Percentiles rank a stretch among this genome's conserved stretches.
phyloP scores from a whole-genome alignment of 345 rosid genomes.

The Lagerstroemia speciosa region DNA sequence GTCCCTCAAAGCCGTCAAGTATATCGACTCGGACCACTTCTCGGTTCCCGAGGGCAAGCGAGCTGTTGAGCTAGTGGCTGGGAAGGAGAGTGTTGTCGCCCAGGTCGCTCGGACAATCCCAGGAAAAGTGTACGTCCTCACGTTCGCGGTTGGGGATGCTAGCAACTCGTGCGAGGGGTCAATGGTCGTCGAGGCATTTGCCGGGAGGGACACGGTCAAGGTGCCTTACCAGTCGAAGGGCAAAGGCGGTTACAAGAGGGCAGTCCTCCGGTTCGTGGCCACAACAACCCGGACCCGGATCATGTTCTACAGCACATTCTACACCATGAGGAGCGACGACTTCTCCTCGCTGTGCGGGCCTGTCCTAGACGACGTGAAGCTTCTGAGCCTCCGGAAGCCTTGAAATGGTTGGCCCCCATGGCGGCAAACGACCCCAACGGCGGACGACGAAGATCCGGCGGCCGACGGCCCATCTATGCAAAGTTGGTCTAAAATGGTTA shows the following conservation, averaged over 20 bases:
- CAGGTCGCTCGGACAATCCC: constrained; percentile 52
- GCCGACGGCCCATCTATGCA: neutral
- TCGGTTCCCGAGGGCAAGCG: constrained; percentile 55
- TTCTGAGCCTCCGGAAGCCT: constrained; percentile 35
- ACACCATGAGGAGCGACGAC: constrained; percentile 61
- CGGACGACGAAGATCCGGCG: neutral
- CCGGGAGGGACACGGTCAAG: constrained; percentile 41
- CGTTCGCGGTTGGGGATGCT: constrained; percentile 63
- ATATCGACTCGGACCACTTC: constrained; percentile 60
- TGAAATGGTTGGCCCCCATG: neutral
- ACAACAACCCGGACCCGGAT: constrained; percentile 39
- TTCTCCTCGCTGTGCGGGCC: constrained; percentile 78
- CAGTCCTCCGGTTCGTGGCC: constrained; percentile 39
- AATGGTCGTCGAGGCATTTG: constrained; percentile 68
- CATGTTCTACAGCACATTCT: constrained; percentile 62
- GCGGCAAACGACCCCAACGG: no score
- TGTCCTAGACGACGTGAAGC: constrained; percentile 57
- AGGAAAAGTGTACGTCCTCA: constrained; percentile 41
- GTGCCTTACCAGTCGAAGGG: constrained; percentile 62
- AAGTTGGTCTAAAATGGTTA: no score
- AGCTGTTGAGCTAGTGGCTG: constrained; percentile 72
- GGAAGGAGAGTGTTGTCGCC: constrained; percentile 77
- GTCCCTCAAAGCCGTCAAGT: constrained; percentile 83
- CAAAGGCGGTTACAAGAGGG: constrained; percentile 59
- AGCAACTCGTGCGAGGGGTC: constrained; percentile 63